Conservation (phyloP, 345 rosid genomes). For the Dipteronia sinensis region DNA sequence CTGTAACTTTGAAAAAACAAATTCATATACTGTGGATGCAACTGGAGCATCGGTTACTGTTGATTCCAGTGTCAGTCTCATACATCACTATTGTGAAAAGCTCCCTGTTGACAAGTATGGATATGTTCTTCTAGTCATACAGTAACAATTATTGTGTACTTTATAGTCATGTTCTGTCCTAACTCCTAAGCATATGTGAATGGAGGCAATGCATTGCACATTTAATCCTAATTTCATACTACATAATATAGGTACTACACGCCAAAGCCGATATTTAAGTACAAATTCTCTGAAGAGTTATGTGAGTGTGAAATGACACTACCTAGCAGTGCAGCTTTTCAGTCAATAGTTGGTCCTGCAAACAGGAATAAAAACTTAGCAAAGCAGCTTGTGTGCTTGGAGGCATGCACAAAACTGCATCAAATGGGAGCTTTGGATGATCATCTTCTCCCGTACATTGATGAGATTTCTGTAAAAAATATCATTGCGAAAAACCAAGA, state of each 20-base stretch:
- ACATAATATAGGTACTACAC: slow-evolving; percentile 42
- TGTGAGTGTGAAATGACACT: slow-evolving; percentile 47
- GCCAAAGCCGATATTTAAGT: slow-evolving; percentile 53
- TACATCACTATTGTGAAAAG: slow-evolving; percentile 53
- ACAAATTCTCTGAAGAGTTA: slow-evolving; percentile 31
- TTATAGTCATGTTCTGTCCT: neutral
- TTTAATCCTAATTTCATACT: slow-evolving; percentile 12
- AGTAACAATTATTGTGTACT: neutral
- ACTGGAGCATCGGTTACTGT: slow-evolving; percentile 59
- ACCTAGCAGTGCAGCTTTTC: slow-evolving; percentile 58
- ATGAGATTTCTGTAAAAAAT: slow-evolving; percentile 34
- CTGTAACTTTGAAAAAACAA: slow-evolving; percentile 32
- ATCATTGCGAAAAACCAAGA: slow-evolving; percentile 37
- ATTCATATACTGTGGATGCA: slow-evolving; percentile 39
- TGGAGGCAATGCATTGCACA: slow-evolving; percentile 8
- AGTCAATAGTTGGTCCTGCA: slow-evolving; percentile 54
- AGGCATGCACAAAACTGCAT: slow-evolving; percentile 72
- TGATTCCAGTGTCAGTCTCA: slow-evolving; percentile 56
- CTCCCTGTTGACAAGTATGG: slow-evolving; percentile 61
- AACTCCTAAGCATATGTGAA: neutral
- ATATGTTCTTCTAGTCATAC: neutral
- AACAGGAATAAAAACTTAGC: slow-evolving; percentile 52
- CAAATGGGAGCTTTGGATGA: slow-evolving; percentile 58
- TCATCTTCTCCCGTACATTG: slow-evolving; percentile 45
- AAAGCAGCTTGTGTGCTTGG: slow-evolving; percentile 69